Evolutionary conservation across 2,329 filamentous ascomycete species (phyloP).

Genomic region (Penicillium freii): DNA sequence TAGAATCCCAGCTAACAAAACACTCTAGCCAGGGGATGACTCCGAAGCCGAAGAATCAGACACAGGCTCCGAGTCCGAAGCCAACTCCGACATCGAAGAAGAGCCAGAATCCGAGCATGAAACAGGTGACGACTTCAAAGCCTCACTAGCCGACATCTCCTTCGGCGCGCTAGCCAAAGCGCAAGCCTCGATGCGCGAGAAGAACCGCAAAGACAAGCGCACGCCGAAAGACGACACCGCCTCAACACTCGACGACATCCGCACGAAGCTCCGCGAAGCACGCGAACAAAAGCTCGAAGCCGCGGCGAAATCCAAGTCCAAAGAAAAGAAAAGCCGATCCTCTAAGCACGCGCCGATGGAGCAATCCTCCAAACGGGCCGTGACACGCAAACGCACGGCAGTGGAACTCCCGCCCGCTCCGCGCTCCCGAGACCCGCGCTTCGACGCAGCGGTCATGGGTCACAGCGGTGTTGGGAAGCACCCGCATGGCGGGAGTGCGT

Average conservation of each 20-base stretch:
- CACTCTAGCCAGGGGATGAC: conserved; percentile 1
- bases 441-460: conserved; percentile 62
- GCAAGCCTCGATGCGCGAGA: conserved; percentile 63
- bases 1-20: background rate
- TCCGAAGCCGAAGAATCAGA: conserved; percentile 15
- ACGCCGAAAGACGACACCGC: conserved; percentile 17
- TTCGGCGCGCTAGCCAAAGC: conserved; percentile 90
- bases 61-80: conserved; percentile 38
- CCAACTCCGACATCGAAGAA: conserved; percentile 35
- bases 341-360: conserved; percentile 90
- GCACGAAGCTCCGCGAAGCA: conserved; percentile 42
- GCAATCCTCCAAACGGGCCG: conserved; percentile 76
- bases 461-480: conserved; percentile 31
- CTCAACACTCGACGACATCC: conserved; percentile 38
- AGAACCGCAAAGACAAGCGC: conserved; percentile 30
- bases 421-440: conserved; percentile 81
- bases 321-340: conserved; percentile 47
- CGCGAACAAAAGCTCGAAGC: conserved; percentile 31
- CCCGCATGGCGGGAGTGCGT: conserved; percentile 63
- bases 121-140: conserved; percentile 35
- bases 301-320: conserved; percentile 21
- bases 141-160: conserved; percentile 62
- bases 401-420: conserved; percentile 55
- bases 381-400: conserved; percentile 75
- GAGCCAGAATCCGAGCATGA: conserved; percentile 27